Base-by-base conservation (phyloP, 768 basidiomycete genomes). In the Tulasnella sp. region DNA sequence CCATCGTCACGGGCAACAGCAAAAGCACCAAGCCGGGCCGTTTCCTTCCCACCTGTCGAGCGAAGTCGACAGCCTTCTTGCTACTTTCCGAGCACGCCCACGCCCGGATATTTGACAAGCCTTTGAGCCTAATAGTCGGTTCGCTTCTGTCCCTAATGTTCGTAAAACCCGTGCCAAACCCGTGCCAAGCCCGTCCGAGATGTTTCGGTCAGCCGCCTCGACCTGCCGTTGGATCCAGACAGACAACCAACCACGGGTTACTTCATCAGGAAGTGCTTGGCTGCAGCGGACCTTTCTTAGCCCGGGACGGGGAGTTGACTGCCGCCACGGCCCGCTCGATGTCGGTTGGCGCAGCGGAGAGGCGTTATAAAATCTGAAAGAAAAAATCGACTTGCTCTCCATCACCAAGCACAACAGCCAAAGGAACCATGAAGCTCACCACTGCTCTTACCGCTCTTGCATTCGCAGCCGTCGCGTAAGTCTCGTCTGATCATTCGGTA, bases 271-370 rank as follows among this genome's bases (percentile, higher is more conserved):
- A 69, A 69, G 11, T 16, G 2, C 5, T 18, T 31, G 0, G 28
- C 64, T 37, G 64, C 31, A 31, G n/a, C 64, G 64, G 64, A 54
- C 64, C 34, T 37, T 14, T 69, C 28, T 28, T 37, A 31, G 31
- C 24, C 34, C 64, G 31, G 64, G 28, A 9, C 31, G 64, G 64
- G 28, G 64, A 69, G 64, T 28, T 6, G 16, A 34, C 31, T 31
- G 64, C 64, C 64, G 64, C 64, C 64, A 69, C 64, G 64, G 64
- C 31, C 64, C 64, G 64, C 34, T 34, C 31, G 64, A 69, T 34
- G 64, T 6, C 34, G 2, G 31, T 18, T 28, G 64, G 8, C 14
- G 12, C 31, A 69, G 16, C 16, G 64, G 64, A 37, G 34, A 14
- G 12, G 28, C 14, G 28, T 24, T 69, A 69, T 69, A 69, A 69